Conservation (phyloP, 1,284 basidiomycete genomes). For the Sphaerobolus stellatus region DNA sequence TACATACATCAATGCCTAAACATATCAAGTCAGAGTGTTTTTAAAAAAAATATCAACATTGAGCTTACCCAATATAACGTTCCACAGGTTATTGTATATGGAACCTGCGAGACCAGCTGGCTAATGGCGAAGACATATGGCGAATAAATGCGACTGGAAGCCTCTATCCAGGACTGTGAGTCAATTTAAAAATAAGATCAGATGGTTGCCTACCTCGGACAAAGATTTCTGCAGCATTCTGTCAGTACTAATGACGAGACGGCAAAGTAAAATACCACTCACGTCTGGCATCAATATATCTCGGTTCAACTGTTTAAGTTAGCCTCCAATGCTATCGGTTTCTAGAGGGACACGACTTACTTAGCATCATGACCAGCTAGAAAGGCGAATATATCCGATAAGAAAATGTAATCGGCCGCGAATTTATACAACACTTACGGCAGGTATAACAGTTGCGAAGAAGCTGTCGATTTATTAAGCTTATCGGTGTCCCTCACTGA, state of each 20-base stretch:
- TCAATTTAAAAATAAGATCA: neutral
- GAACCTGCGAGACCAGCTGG: constrained; percentile 81
- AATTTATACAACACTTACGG: neutral
- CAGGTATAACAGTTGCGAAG: neutral
- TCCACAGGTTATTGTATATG: constrained; percentile 74
- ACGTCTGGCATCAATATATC: neutral
- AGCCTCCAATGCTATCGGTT: too few relatives aligned
- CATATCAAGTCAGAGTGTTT: neutral
- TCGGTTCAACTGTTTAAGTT: too few relatives aligned
- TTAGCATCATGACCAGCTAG: too few relatives aligned
- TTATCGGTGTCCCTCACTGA: neutral
- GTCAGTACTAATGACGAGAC: neutral
- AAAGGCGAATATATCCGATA: neutral
- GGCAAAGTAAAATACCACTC: neutral
- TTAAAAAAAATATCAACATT: neutral
- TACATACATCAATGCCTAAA: constrained; percentile 50
- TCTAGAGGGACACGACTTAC: too few relatives aligned
- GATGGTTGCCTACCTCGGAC: constrained; percentile 50
- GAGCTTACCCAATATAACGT: too few relatives aligned
- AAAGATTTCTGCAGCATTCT: constrained; percentile 45
- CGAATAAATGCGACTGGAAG: constrained; percentile 75
- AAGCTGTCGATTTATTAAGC: constrained; percentile 14
- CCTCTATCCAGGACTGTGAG: constrained; percentile 44
- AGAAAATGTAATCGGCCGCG: neutral
- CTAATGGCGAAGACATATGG: constrained; percentile 81